Conservation (phyloP, 164 flowering plant species). For the Hamamelis virginiana region DNA sequence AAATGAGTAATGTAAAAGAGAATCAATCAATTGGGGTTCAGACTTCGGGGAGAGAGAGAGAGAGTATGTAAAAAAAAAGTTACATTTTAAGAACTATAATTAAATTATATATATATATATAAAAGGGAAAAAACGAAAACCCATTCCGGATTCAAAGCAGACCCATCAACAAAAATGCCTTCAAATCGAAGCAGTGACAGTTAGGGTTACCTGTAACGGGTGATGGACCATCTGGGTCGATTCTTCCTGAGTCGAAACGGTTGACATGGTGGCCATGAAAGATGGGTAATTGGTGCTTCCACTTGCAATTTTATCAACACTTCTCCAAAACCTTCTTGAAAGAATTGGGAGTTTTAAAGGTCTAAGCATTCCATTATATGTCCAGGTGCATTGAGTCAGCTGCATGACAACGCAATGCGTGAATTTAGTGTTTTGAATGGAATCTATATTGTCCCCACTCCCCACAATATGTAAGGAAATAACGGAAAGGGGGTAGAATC, state of each 20-base stretch:
- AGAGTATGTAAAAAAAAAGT: too few relatives aligned
- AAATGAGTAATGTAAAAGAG: too few relatives aligned
- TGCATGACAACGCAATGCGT: constrained; percentile 13
- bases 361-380: constrained; percentile 13
- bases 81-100: too few relatives aligned
- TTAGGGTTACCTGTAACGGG: constrained; percentile 36
- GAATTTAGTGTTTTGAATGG: background rate
- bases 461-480: too few relatives aligned
- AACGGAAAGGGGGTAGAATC: too few relatives aligned
- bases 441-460: too few relatives aligned
- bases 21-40: too few relatives aligned
- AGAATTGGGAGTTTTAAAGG: background rate
- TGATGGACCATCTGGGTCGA: constrained; percentile 22
- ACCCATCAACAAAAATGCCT: too few relatives aligned
- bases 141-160: too few relatives aligned
- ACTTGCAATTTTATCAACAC: background rate
- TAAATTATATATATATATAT: too few relatives aligned
- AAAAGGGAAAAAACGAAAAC: too few relatives aligned
- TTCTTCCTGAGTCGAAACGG: constrained; percentile 12
- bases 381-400: constrained; percentile 26
- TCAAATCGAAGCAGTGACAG: background rate
- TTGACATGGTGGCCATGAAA: constrained; percentile 28
- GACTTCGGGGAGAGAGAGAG: too few relatives aligned
- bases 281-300: constrained; percentile 14
- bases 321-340: constrained; percentile 4